A percentile compares a stretch with the other conserved stretches of the same genome.
phyloP scores from a whole-genome alignment of 306 rosid species.

The Fagus sylvatica region DNA sequence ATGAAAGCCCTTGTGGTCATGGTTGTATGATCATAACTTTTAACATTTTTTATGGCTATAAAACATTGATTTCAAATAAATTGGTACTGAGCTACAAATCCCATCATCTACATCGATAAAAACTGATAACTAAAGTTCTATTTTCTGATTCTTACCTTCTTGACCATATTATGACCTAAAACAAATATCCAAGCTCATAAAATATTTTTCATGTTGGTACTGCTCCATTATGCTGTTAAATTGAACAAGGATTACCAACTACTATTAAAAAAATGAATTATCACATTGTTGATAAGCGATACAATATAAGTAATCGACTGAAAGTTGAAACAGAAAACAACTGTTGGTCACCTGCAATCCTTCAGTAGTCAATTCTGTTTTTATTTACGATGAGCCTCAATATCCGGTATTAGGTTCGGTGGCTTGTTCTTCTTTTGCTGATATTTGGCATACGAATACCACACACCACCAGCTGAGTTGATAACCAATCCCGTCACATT shows the following conservation, averaged over 20 bases:
- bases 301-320: background rate
- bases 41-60: background rate
- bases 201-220: background rate
- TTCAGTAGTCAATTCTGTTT: constrained; percentile 13
- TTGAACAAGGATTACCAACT: background rate
- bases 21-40: background rate
- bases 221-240: background rate
- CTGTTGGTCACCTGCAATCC: constrained; percentile 16
- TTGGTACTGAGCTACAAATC: background rate
- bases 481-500: constrained; percentile 85
- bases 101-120: background rate
- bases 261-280: background rate
- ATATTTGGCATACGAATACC: constrained; percentile 93
- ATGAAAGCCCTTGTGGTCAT: background rate
- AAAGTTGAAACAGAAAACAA: constrained; percentile 24
- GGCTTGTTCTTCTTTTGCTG: constrained; percentile 67
- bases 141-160: background rate
- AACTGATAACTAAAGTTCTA: background rate
- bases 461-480: constrained; percentile 92
- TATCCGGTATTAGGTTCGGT: constrained; percentile 45
- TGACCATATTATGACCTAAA: background rate
- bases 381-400: constrained; percentile 68
- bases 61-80: background rate
- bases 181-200: background rate
- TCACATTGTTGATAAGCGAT: background rate